A percentile compares a stretch with the other conserved stretches of the same genome.
Conservation (phyloP, 352 stramenopile genomes). For the Plasmopara muralis region DNA sequence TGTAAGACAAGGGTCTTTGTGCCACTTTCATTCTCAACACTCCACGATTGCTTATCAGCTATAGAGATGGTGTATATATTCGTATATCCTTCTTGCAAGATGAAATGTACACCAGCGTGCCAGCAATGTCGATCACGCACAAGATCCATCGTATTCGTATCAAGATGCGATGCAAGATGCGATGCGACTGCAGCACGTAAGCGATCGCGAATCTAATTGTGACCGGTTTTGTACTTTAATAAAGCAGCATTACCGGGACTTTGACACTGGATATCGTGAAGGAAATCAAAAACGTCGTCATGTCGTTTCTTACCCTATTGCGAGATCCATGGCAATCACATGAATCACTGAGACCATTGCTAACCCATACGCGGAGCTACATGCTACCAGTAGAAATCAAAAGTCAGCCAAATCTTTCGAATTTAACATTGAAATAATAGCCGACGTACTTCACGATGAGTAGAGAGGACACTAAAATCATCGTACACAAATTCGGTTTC, state of each 20-base stretch:
- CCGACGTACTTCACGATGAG: slow-evolving; percentile 58
- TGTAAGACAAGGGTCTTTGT: slow-evolving; percentile 17
- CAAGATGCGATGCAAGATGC: slow-evolving; percentile 19
- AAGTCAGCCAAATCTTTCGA: slow-evolving; percentile 1
- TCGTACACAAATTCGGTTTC: slow-evolving; percentile 68
- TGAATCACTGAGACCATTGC: not conserved
- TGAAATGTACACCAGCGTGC: slow-evolving; percentile 8
- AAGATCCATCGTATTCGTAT: slow-evolving; percentile 18
- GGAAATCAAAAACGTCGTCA: slow-evolving; percentile 23
- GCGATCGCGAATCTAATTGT: slow-evolving; percentile 13
- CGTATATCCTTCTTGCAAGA: slow-evolving; percentile 25
- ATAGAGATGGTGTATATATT: slow-evolving; percentile 28
- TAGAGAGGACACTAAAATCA: slow-evolving; percentile 75
- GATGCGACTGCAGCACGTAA: slow-evolving; percentile 16
- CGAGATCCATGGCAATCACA: not conserved
- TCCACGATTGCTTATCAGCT: slow-evolving; percentile 10
- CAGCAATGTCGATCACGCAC: slow-evolving; percentile 21
- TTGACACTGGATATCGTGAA: slow-evolving; percentile 5
- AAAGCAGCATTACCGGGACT: not conserved
- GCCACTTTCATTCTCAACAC: slow-evolving; percentile 4
- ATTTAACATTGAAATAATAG: not conserved
- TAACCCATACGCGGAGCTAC: slow-evolving; percentile 44
- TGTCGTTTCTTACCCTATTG: slow-evolving; percentile 3
- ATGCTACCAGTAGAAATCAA: not conserved
- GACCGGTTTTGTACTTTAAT: slow-evolving; percentile 10